phyloP scores from a whole-genome alignment of 495 filamentous ascomycete species.

The Hypoxylon rickii region DNA sequence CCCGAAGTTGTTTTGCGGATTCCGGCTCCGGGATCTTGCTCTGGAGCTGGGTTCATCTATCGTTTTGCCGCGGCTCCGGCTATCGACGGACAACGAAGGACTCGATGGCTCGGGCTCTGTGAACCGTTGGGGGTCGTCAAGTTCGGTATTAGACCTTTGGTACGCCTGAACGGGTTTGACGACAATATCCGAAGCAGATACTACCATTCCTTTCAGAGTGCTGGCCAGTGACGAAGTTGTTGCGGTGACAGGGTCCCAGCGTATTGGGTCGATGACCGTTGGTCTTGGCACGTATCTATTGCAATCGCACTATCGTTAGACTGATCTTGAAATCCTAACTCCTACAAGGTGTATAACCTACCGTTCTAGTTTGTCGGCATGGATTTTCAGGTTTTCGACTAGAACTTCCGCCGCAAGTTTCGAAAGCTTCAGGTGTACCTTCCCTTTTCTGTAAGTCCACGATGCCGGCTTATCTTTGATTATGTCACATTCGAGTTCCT shows the following conservation, averaged over 20 bases:
- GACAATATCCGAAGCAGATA: constrained; percentile 40
- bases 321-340: no score
- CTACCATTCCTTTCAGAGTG: constrained; percentile 39
- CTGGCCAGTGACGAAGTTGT: constrained; percentile 36
- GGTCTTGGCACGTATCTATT: constrained; percentile 22
- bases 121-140: neutral
- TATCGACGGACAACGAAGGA: neutral
- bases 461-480: constrained; percentile 1
- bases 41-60: neutral
- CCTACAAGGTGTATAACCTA: no score
- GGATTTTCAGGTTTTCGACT: no score
- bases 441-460: neutral
- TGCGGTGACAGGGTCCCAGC: constrained; percentile 23
- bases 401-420: no score
- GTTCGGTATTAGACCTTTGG: neutral
- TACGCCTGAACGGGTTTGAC: constrained; percentile 39
- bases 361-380: no score
- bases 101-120: neutral
- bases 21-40: neutral
- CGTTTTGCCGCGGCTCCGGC: neutral
- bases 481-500: constrained; percentile 1
- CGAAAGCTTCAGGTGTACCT: neutral
- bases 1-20: constrained; percentile 12
- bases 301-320: no score
- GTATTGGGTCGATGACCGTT: constrained; percentile 21